Evolutionary conservation across 2,329 filamentous ascomycete genomes (phyloP).

Genomic region (Camillea tinctor): DNA sequence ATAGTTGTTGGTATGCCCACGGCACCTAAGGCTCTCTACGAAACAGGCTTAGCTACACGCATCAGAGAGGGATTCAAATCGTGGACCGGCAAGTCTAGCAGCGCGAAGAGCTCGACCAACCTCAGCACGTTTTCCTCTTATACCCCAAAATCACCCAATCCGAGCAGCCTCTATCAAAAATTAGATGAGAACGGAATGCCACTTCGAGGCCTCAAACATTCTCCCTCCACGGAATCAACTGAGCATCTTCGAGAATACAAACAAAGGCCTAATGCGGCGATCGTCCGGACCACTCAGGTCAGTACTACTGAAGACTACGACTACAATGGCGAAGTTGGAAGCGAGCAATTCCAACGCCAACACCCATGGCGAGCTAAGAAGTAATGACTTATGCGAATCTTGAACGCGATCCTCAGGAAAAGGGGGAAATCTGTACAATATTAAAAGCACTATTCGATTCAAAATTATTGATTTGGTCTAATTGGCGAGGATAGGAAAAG

Average conservation of each 20-base stretch:
- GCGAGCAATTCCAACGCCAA: conserved; percentile 13
- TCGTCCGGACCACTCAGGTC: conserved; percentile 22
- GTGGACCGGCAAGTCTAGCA: conserved; percentile 15
- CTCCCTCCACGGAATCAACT: conserved; percentile 19
- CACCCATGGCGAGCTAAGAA: conserved; percentile 13
- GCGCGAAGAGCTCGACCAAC: conserved; percentile 6
- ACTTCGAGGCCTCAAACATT: conserved; percentile 16
- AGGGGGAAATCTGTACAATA: neutral
- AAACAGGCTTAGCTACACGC: conserved; percentile 19
- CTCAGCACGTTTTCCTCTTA: conserved; percentile 5
- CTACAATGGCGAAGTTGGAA: conserved; percentile 8
- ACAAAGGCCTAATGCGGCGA: conserved; percentile 13
- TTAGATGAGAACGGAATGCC: conserved; percentile 20
- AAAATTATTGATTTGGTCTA: neutral
- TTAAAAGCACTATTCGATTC: neutral
- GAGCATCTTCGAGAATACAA: conserved; percentile 20
- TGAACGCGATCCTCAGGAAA: neutral
- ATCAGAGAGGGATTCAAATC: conserved; percentile 18
- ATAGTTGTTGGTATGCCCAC: conserved; percentile 41
- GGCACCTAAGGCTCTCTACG: conserved; percentile 37
- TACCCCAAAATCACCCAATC: conserved; percentile 4
- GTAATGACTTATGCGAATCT: neutral
- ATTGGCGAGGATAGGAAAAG: neutral
- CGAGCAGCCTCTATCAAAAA: conserved; percentile 18
- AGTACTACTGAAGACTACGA: conserved; percentile 18